A percentile compares a stretch with the other conserved stretches of the same genome.
Conservation (phyloP, 257 asterid species). For the Solanum pimpinellifolium region DNA sequence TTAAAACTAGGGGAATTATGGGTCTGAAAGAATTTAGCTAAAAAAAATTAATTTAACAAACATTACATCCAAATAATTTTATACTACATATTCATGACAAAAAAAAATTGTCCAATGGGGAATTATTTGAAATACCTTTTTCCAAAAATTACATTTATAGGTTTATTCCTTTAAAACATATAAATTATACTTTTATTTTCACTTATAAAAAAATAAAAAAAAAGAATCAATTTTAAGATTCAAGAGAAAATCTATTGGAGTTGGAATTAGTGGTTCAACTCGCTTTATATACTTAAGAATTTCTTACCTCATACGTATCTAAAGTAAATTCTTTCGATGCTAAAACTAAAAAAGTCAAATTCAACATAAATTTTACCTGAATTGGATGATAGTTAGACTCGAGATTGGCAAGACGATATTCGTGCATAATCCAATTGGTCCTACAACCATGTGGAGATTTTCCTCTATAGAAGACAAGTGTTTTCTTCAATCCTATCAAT, state of each 20-base stretch:
- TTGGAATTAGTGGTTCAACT: background rate
- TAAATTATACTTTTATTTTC: background rate
- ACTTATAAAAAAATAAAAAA: background rate
- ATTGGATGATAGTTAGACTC: background rate
- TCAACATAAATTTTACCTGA: background rate
- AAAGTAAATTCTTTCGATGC: background rate
- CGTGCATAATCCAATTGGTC: conserved; percentile 44
- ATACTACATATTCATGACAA: too few species aligned
- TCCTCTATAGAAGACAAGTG: conserved; percentile 34
- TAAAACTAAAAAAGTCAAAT: too few species aligned
- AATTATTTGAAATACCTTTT: background rate
- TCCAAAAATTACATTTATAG: too few species aligned
- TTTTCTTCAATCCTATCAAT: conserved; percentile 30
- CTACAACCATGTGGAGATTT: conserved; percentile 25
- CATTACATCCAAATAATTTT: too few species aligned
- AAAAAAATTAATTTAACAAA: too few species aligned
- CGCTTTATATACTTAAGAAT: background rate
- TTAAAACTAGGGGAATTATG: background rate
- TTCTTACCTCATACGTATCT: background rate
- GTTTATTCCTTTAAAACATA: background rate
- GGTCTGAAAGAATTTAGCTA: background rate
- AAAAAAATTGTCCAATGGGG: background rate
- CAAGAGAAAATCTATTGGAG: background rate
- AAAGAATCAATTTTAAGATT: background rate
- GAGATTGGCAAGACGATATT: conserved; percentile 22